Conservation (phyloP, 805 yeast genomes). For the Starmerella powellii region DNA sequence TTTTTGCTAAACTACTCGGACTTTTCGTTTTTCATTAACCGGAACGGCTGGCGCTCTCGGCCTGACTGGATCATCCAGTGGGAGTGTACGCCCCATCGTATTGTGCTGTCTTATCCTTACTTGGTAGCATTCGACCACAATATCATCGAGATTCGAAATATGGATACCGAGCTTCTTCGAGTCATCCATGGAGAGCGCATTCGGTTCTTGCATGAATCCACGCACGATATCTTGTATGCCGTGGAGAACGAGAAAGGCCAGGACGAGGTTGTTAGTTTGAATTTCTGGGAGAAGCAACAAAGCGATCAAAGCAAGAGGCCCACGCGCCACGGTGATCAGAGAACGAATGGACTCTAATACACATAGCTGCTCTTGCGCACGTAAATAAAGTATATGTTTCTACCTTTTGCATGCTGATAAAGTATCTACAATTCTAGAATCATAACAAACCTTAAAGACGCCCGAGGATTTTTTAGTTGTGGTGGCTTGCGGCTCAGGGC, state of each 20-base stretch:
- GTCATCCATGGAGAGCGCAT: constrained; percentile 91
- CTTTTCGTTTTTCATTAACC: constrained; percentile 85
- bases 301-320: background rate
- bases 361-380: too few relatives aligned
- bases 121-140: constrained; percentile 78
- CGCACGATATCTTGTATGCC: constrained; percentile 86
- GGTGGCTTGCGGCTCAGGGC: too few relatives aligned
- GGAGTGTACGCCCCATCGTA: constrained; percentile 91
- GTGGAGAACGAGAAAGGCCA: constrained; percentile 82
- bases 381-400: too few relatives aligned
- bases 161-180: constrained; percentile 71
- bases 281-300: constrained; percentile 52
- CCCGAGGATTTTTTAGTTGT: too few relatives aligned
- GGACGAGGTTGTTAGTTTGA: constrained; percentile 84
- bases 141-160: constrained; percentile 85
- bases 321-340: too few relatives aligned
- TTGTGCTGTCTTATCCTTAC: constrained; percentile 91
- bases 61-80: constrained; percentile 90
- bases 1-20: constrained; percentile 82
- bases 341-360: too few relatives aligned
- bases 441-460: too few relatives aligned
- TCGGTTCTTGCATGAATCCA: constrained; percentile 73
- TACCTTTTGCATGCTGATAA: too few relatives aligned
- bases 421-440: too few relatives aligned
- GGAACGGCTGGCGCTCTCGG: constrained; percentile 92